phyloP scores from a whole-genome alignment of 225 moss, liverwort and hornwort species.

The Bryoerythrophyllum caledonicum region DNA sequence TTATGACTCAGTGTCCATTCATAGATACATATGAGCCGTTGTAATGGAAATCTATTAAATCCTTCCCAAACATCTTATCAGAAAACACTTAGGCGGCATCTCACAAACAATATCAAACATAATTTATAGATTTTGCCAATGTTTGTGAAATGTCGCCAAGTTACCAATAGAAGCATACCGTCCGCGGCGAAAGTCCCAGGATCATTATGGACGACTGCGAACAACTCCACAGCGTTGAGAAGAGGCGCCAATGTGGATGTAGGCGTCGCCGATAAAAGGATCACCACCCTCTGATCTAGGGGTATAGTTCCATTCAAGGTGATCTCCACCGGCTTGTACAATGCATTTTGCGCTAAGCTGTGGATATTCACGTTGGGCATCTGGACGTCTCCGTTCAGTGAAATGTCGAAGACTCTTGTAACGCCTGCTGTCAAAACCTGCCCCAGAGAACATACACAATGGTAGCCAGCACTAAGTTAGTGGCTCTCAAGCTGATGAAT shows the following conservation, averaged over 20 bases:
- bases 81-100: too few species aligned
- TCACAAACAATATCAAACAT: too few species aligned
- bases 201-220: background rate
- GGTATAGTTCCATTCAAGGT: background rate
- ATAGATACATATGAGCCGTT: too few species aligned
- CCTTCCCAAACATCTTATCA: too few species aligned
- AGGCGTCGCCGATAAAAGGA: background rate
- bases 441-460: background rate
- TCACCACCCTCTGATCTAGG: background rate
- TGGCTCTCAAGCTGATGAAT: background rate
- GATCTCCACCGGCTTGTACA: conserved; percentile 20
- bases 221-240: conserved; percentile 26
- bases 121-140: too few species aligned
- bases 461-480: background rate
- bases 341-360: conserved; percentile 9
- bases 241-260: conserved; percentile 17
- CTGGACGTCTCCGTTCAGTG: background rate
- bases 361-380: conserved; percentile 15
- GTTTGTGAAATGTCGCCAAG: too few species aligned
- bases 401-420: conserved; percentile 17
- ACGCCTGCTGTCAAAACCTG: conserved; percentile 17
- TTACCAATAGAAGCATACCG: conserved; percentile 4
- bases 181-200: conserved; percentile 13
- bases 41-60: too few species aligned
- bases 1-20: too few species aligned